These are phyloP conservation scores for Capsaspora owczarzaki DNA, from an alignment of 78 protist species.

Conservation along the genomic window DNA sequence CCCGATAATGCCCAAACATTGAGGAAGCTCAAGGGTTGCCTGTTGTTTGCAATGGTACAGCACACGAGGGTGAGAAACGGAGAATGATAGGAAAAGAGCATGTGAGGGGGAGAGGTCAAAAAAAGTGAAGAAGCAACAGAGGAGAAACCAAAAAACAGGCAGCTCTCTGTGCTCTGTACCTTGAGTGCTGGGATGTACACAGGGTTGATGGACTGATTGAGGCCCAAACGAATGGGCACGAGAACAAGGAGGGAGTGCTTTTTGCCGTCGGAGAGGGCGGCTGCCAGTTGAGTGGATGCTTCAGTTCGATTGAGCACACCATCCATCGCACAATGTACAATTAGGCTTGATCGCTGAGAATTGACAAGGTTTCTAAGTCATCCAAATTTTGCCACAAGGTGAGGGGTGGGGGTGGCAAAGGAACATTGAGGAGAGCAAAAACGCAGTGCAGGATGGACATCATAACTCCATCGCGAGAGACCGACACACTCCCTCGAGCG, in stretches of 20 bases:
- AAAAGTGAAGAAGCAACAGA: not conserved
- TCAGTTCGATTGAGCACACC: not conserved
- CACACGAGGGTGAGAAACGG: not conserved
- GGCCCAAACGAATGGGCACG: not conserved
- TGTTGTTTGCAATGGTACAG: not conserved
- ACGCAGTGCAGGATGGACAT: too few species aligned
- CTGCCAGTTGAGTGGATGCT: too few species aligned
- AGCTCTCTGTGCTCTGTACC: not conserved
- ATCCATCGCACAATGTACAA: not conserved
- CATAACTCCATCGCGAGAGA: too few species aligned
- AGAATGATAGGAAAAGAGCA: not conserved
- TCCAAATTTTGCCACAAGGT: too few species aligned
- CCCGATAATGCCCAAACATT: slow-evolving; percentile 11
- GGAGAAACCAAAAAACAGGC: not conserved
- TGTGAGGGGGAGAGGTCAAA: not conserved
- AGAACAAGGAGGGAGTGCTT: not conserved
- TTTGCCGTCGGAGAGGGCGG: too few species aligned
- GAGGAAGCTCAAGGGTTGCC: not conserved
- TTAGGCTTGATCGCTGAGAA: too few species aligned
- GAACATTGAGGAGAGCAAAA: too few species aligned
- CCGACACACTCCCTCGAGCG: too few species aligned
- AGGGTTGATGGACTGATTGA: not conserved
- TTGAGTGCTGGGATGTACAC: not conserved
- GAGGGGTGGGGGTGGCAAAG: too few species aligned
- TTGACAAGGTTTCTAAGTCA: too few species aligned